Evolutionary conservation across 345 rosid species (phyloP).

Genomic region (Populus pruinosa): DNA sequence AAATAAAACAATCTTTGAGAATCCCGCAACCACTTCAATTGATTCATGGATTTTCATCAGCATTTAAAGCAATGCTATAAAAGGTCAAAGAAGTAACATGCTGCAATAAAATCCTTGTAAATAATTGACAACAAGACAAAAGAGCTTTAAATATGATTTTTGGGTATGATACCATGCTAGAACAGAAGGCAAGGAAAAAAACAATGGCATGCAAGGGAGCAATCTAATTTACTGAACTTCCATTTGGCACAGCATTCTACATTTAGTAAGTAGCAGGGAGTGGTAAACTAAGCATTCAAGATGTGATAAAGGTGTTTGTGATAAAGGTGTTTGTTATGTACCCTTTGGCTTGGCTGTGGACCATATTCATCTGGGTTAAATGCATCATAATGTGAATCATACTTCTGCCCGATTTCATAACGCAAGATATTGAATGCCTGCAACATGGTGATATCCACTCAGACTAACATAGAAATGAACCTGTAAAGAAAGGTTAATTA

Average conservation of each 20-base stretch:
- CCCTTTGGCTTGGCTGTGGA: constrained; percentile 77
- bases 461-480: constrained; percentile 15
- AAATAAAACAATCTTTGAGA: neutral
- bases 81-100: neutral
- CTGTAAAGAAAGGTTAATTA: constrained; percentile 1
- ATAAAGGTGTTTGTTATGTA: constrained; percentile 18
- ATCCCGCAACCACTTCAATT: neutral
- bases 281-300: neutral
- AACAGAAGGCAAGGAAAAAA: neutral
- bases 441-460: constrained; percentile 19
- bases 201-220: neutral
- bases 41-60: neutral
- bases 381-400: constrained; percentile 30
- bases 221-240: neutral
- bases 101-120: neutral
- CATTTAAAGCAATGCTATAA: neutral
- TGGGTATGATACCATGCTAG: neutral
- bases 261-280: neutral
- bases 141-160: neutral
- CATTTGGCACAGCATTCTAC: neutral
- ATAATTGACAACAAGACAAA: neutral
- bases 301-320: neutral
- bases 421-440: constrained; percentile 34
- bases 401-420: constrained; percentile 35
- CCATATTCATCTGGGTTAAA: constrained; percentile 38